phyloP scores from a whole-genome alignment of 1,284 basidiomycete genomes.

The Cryptococcus sp. region DNA sequence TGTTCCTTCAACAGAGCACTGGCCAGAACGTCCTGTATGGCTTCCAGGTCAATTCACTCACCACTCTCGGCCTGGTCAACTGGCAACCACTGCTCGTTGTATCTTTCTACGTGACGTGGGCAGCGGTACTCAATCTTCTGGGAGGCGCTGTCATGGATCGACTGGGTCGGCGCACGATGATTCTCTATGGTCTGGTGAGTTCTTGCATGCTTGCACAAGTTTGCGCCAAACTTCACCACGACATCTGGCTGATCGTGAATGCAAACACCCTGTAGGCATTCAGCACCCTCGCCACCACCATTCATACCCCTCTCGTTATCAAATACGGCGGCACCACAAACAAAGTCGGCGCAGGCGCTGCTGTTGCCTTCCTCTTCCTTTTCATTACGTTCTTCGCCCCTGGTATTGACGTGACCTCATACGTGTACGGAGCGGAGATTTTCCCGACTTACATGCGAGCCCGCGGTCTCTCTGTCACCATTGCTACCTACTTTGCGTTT shows the following conservation, averaged over 20 bases:
- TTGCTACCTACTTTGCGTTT: constrained; percentile 11
- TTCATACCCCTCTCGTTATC: constrained; percentile 7
- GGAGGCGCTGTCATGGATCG: constrained; percentile 7
- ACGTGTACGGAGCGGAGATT: constrained; percentile 10
- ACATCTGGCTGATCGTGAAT: background rate
- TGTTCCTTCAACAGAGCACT: constrained; percentile 10
- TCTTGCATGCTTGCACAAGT: background rate
- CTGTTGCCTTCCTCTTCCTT: constrained; percentile 12
- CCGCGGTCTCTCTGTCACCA: constrained; percentile 3
- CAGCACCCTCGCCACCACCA: background rate
- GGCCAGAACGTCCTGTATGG: constrained; percentile 12
- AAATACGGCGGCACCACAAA: constrained; percentile 6
- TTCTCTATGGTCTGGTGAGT: constrained; percentile 9
- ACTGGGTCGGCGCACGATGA: constrained; percentile 6
- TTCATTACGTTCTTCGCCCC: constrained; percentile 15
- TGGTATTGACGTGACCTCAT: constrained; percentile 12
- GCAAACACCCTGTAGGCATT: background rate
- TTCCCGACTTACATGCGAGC: constrained; percentile 9
- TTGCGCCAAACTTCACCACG: too few species aligned
- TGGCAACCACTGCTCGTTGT: constrained; percentile 8
- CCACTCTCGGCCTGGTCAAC: constrained; percentile 5
- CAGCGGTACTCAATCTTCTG: constrained; percentile 5
- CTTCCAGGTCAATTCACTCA: constrained; percentile 8
- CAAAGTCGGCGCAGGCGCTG: constrained; percentile 10
- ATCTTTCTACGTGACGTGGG: constrained; percentile 7